Base-by-base conservation (phyloP, 176 grass and related monocot species). In the Saccharum spontaneum region DNA sequence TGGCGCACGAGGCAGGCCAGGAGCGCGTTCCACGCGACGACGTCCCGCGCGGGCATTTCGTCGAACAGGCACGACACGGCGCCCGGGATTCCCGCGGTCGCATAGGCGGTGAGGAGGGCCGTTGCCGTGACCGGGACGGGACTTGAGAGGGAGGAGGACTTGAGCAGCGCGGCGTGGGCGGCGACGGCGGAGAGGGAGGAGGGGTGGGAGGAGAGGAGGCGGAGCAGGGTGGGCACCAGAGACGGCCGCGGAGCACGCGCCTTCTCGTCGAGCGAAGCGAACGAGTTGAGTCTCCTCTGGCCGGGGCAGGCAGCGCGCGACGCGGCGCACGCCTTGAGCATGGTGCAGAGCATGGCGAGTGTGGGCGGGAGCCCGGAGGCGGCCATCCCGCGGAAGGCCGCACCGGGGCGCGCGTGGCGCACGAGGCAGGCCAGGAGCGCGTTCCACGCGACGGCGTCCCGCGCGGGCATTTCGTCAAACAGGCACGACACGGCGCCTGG, bases 391-490 rank as follows among this genome's bases (percentile, higher is more conserved):
- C 54, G 43, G 82, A 73, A 73, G 3, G 43, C 24, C 1, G 40
- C 62, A 22, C 17, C 63, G 17, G 74, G 30, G 75, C 79, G 79
- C 44, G 61, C 64, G 54, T 90, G 85, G 38, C 87, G 82, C 64
- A 92, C 87, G 26, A 88, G 78, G 57, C 87, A 92, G 24, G 90
- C 68, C 12, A 92, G 80, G 75, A 90, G 79, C 43, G 85, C 85
- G 85, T 94, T 94, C 92, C 92, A 94, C 2, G 92, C 46, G 70
- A 94, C 69, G 31, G 87, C 24, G 57, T 92, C 90, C 45, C 87
- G 70, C 1, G 17, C 43, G 12, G 92, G 73, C 85, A 94, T 94
- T 92, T 89, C 85, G 70, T 92, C 90, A 79, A 92, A 94, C 74
- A 92, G 50, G 48, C 59, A 63, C 73, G 79, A 74, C 8, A 90